Evolutionary conservation across 2,329 filamentous ascomycete genomes (phyloP), one percentile per base, ranked within the genome.

Genomic region (Sporothrix phasma): DNA sequence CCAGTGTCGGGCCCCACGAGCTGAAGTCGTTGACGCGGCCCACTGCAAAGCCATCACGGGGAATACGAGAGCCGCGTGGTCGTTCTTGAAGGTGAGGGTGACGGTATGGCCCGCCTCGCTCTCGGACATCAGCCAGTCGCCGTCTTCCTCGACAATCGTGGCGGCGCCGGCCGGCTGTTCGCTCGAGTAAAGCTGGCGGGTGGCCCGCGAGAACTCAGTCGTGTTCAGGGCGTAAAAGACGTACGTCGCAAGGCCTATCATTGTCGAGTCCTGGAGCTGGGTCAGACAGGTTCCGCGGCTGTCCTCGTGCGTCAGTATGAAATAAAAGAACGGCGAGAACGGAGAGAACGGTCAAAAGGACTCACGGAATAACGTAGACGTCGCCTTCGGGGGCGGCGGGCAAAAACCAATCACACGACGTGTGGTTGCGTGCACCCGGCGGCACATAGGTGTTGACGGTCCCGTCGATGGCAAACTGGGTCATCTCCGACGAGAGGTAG

Each of bases 21-120:
- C 73, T 74, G 19, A 72, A 79, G 3, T 69, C 71, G 62, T 72
- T 74, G 22, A 78, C 69, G 19, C 73, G 74, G 1, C 76, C 76
- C 17, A 74, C 76, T n/a, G 62, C 58, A n/a, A n/a, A n/a, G n/a
- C n/a, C n/a, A n/a, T n/a, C n/a, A n/a, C n/a, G n/a, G n/a, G n/a
- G n/a, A n/a, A n/a, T n/a, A n/a, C 46, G 8, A 64, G 47, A 6
- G 56, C 63, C 5, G 47, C 47, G 24, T 61, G 63, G 46, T 64
- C 56, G 13, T 49, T 13, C n/a, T 29, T 58, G 37, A 64, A 64
- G 0, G 63, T 64, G 1, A 65, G 39, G 3, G 39, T 58, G 58
- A 65, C 59, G 2, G 47, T 62, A 41, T 62, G 13, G 58, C 56
- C 47, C 2, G 19, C 34, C 49, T 64, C 63, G 47, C 11, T 19